Base-by-base conservation (phyloP, 2,329 filamentous ascomycete species). In the Fusarium marasasianum region DNA sequence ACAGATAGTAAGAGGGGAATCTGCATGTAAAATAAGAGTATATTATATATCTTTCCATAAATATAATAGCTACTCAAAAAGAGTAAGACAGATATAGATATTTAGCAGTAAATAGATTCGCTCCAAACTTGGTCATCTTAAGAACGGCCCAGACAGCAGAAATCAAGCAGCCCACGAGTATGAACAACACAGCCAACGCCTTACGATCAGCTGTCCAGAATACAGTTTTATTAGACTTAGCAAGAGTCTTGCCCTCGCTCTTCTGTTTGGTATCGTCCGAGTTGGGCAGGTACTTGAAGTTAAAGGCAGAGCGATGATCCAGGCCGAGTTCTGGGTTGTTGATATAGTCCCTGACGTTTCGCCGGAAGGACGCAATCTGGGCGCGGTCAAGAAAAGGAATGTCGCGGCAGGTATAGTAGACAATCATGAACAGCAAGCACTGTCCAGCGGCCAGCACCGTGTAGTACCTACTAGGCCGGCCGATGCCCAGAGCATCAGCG, bases 1-100 rank as follows among this genome's bases (percentile, higher is more conserved):
- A 18, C 2, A 0, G 8, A 17, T 0, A 20, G 3, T 8, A 9
- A 6, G 3, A 8, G 4, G 3, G n/a, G 1, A 20, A 20, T 0
- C 5, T 8, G 3, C 8, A 26, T 13, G 9, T 45, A 2, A 8
- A 13, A 18, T 10, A 13, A 9, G 13, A 8, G 10, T 8, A 18
- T 1, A 6, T 11, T 11, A 12, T 4, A 43, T 8, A 26, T 1
- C 2, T 0, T 18, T 5, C 4, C 7, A 44, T 3, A 44, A 5
- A 24, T 3, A 8, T 1, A 8, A 8, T 8, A 44, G 2, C 15
- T 26, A 44, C 0, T 18, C 26, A 44, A 44, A 2, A 8, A 7
- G 43, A 44, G 15, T 18, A 12, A 44, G 43, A 18, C 3, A 44
- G 2, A 44, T 44, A 12, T 3, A 2, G 1, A 26, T 45, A 18